These are phyloP conservation scores for Eustoma russellianum DNA, from an alignment of 257 asterid genomes.

Conservation along the genomic window DNA sequence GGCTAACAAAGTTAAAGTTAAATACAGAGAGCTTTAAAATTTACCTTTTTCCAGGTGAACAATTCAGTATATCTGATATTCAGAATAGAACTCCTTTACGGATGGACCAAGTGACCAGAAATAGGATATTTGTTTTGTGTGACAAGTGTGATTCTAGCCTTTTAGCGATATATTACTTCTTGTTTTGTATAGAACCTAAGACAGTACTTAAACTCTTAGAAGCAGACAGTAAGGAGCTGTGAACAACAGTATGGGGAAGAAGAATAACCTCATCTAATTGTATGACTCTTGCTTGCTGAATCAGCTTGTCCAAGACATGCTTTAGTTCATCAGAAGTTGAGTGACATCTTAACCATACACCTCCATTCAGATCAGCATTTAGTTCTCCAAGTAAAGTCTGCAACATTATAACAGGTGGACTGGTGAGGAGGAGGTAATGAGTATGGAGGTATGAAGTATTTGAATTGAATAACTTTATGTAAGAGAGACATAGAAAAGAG, in stretches of 20 bases:
- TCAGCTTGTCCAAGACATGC: slow-evolving; percentile 26
- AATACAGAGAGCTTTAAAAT: background rate
- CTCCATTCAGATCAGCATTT: slow-evolving; percentile 21
- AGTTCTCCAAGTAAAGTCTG: slow-evolving; percentile 56
- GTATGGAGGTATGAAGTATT: background rate
- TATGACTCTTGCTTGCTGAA: slow-evolving; percentile 51
- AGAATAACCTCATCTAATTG: slow-evolving; percentile 56
- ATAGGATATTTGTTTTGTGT: background rate
- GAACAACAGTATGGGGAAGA: background rate
- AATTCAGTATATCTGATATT: too few relatives aligned
- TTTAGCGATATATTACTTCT: background rate
- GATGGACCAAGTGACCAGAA: background rate
- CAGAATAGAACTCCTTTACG: too few relatives aligned
- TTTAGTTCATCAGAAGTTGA: slow-evolving; percentile 35
- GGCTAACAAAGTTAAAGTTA: background rate
- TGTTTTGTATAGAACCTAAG: background rate
- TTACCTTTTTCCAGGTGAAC: too few relatives aligned
- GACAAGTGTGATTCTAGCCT: background rate
- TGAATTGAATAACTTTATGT: background rate
- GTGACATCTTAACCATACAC: slow-evolving; percentile 28
- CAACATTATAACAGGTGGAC: slow-evolving; percentile 1
- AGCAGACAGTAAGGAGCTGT: background rate
- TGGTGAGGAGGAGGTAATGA: background rate
- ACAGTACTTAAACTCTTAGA: background rate
- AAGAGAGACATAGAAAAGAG: background rate